A percentile compares a stretch with the other conserved stretches of the same genome.
phyloP scores from a whole-genome alignment of 106 monocot genomes.

The Amphibolis antarctica region DNA sequence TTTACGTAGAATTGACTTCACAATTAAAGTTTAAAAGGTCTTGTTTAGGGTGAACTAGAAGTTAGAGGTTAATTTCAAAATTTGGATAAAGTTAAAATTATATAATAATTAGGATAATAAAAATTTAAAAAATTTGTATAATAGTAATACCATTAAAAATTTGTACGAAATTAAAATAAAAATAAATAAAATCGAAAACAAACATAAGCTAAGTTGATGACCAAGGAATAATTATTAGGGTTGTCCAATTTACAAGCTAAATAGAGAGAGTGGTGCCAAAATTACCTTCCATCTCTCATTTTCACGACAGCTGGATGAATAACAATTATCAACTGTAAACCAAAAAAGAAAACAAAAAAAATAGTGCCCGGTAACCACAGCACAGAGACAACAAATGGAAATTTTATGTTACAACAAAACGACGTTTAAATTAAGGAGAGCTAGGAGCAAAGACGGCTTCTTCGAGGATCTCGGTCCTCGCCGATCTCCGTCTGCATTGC shows the following conservation, averaged over 20 bases:
- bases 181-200: no score
- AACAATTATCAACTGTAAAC: background rate
- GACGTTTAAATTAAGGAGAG: background rate
- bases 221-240: background rate
- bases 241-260: constrained; percentile 4
- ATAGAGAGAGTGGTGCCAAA: background rate
- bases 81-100: no score
- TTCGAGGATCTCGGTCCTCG: constrained; percentile 5
- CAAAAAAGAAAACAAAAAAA: background rate
- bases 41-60: no score
- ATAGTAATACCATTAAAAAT: no score
- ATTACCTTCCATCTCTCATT: background rate
- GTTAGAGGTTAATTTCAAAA: no score
- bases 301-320: background rate
- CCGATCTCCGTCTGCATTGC: constrained; percentile 4
- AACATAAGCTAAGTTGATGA: no score
- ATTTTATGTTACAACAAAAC: background rate
- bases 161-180: no score
- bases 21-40: no score
- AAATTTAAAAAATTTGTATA: no score
- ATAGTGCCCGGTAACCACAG: background rate
- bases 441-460: constrained; percentile 29
- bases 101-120: no score
- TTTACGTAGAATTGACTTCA: no score
- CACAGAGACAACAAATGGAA: background rate